These are phyloP conservation scores for Annona squamosa DNA, from an alignment of 164 flowering plant genomes.

Conservation along the genomic window DNA sequence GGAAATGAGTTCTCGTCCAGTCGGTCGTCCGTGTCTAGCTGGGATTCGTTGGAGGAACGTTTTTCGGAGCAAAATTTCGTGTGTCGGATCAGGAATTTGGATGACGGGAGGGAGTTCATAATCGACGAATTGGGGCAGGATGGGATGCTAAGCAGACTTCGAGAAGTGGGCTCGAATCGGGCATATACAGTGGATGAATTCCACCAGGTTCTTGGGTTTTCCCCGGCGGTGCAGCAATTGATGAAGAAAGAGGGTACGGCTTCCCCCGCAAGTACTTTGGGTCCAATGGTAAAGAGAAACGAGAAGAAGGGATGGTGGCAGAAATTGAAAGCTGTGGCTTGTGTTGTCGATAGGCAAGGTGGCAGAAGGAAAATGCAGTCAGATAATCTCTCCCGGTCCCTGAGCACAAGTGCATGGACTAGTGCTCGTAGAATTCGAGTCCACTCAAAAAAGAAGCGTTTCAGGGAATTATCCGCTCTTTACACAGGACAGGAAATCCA, in stretches of 20 bases:
- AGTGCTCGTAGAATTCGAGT: conserved; percentile 54
- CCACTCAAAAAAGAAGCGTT: conserved; percentile 38
- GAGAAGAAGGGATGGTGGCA: conserved; percentile 44
- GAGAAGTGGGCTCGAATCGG: conserved; percentile 37
- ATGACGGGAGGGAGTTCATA: conserved; percentile 28
- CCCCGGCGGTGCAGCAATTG: conserved; percentile 30
- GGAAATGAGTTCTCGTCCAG: conserved; percentile 30
- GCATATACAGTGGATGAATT: conserved; percentile 38
- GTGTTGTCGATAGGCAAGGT: conserved; percentile 31
- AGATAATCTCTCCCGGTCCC: conserved; percentile 8
- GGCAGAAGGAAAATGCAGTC: conserved; percentile 19
- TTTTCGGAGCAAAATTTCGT: conserved; percentile 17
- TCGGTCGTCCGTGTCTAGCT: conserved; percentile 18
- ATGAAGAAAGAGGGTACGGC: conserved; percentile 28
- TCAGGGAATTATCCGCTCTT: conserved; percentile 78
- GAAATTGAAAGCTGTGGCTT: conserved; percentile 46
- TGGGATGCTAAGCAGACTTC: conserved; percentile 26
- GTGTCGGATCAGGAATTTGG: conserved; percentile 34
- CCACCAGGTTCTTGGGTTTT: conserved; percentile 30
- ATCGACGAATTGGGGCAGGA: conserved; percentile 26
- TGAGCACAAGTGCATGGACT: conserved; percentile 10
- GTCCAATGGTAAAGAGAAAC: conserved; percentile 18
- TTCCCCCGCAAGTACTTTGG: conserved; percentile 7
- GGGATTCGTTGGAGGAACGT: conserved; percentile 13
- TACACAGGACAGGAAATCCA: conserved; percentile 67